phyloP scores from a whole-genome alignment of 495 filamentous ascomycete genomes.

The Hypoxylon fragiforme region DNA sequence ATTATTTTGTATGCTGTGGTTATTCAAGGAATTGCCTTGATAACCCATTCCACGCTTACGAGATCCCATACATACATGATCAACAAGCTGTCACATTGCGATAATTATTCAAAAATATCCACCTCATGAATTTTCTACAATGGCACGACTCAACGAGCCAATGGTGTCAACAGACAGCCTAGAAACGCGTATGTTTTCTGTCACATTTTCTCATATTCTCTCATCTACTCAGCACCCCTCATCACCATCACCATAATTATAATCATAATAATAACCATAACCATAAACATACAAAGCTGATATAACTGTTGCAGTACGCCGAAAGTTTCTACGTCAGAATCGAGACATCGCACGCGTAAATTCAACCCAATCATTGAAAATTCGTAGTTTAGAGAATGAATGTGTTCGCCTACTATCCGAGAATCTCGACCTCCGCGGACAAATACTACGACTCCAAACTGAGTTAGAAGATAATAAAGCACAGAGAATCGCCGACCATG shows the following conservation, averaged over 20 bases:
- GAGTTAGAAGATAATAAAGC: constrained; percentile 58
- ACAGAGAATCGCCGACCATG: constrained; percentile 59
- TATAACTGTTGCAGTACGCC: constrained; percentile 75
- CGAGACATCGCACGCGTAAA: constrained; percentile 90
- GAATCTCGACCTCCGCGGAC: constrained; percentile 80
- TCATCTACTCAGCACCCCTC: no score
- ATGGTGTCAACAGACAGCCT: constrained; percentile 69
- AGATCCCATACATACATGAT: constrained; percentile 7
- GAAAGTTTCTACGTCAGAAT: constrained; percentile 89
- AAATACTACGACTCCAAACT: constrained; percentile 72
- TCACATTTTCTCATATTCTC: no score
- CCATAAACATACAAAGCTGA: no score
- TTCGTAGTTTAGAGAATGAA: constrained; percentile 85
- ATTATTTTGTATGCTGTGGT: constrained; percentile 10
- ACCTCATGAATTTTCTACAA: constrained; percentile 48
- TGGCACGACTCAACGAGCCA: constrained; percentile 93
- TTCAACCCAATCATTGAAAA: constrained; percentile 86
- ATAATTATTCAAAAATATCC: constrained; percentile 17
- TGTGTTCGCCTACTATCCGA: constrained; percentile 80
- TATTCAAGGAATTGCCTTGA: not conserved
- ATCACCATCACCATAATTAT: no score
- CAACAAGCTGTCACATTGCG: constrained; percentile 15
- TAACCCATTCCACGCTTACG: constrained; percentile 20
- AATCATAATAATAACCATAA: no score
- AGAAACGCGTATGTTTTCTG: constrained; percentile 70